phyloP scores from a whole-genome alignment of 108 stramenopile genomes.

The Cyclotella baltica region DNA sequence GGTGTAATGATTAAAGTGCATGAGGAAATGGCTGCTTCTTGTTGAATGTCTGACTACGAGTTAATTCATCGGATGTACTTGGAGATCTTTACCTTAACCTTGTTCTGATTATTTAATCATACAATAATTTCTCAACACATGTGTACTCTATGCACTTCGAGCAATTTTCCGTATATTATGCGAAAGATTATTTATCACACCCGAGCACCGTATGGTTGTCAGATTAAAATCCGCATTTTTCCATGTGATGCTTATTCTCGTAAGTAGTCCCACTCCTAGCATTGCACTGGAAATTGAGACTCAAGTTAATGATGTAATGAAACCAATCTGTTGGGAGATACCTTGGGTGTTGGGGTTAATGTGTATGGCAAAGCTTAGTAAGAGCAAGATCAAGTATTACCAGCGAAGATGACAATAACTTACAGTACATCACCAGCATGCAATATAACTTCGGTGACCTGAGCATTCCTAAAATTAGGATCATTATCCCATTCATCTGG shows the following conservation, averaged over 20 bases:
- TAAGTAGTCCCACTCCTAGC: conserved; percentile 80
- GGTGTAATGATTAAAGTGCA: conserved; percentile 27
- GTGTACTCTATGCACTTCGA: too few species aligned
- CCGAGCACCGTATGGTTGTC: background rate
- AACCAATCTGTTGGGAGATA: conserved; percentile 96
- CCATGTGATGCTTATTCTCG: conserved; percentile 48
- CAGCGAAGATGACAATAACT: background rate
- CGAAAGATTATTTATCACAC: too few species aligned
- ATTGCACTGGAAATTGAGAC: conserved; percentile 96
- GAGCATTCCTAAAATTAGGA: conserved; percentile 81
- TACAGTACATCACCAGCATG: conserved; percentile 93
- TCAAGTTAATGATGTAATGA: conserved; percentile 92
- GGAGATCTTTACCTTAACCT: background rate
- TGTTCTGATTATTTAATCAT: background rate
- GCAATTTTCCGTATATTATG: too few species aligned
- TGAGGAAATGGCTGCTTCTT: background rate
- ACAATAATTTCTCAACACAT: background rate
- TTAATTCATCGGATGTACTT: background rate
- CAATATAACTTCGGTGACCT: conserved; percentile 87
- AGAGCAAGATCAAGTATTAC: background rate
- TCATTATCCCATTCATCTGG: conserved; percentile 55
- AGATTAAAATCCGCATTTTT: conserved; percentile 59
- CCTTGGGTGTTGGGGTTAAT: background rate
- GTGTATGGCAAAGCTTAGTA: background rate
- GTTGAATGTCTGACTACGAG: background rate